Base-by-base conservation (phyloP, 2,329 filamentous ascomycete species). In the Tolypocladium paradoxum region DNA sequence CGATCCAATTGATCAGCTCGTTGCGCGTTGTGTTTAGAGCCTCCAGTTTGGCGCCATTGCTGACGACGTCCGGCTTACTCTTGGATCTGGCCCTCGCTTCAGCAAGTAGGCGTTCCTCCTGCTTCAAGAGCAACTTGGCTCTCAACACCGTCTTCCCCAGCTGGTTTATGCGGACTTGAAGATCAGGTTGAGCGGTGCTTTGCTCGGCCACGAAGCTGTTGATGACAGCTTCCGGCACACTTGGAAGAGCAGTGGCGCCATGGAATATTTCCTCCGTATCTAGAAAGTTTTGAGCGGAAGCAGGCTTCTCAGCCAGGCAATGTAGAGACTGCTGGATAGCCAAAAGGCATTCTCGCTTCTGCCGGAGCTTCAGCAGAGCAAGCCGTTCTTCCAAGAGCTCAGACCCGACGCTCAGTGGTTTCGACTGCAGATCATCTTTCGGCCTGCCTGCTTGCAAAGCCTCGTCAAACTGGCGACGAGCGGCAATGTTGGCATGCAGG, bases 1-100 rank as follows among this genome's bases (percentile, higher is more conserved):
- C 83, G 53, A 86, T 84, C 83, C 83, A 86, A 53, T 68, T 72
- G 54, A 86, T 85, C 50, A 86, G 72, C 56, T 81, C 78, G 50
- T 77, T 76, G 18, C 83, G 74, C 12, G 82, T 79, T 8, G 69
- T 69, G 43, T 73, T 75, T 11, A 86, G 67, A 16, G 83, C 83
- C 48, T 74, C 70, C 3, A 82, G 58, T 56, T 76, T 79, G 18
- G 70, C 63, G 3, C 64, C 62, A 40, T 68, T 65, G 55, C 68
- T 68, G 38, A 75, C 59, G 20, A 62, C 62, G 40, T 68, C 67
- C 1, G 70, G 68, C 9, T 68, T 65, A 43, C 65, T 61, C 20
- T 70, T 66, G 6, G 67, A 65, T 43, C 65, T 65, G 49, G 69
- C 63, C 55, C 70, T 75, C 22, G 76, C 70, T 38, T 76, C 75